Evolutionary conservation across 73 alveolate species (phyloP), one percentile per base, ranked within the genome.

Genomic region (Symbiodinium pilosum): DNA sequence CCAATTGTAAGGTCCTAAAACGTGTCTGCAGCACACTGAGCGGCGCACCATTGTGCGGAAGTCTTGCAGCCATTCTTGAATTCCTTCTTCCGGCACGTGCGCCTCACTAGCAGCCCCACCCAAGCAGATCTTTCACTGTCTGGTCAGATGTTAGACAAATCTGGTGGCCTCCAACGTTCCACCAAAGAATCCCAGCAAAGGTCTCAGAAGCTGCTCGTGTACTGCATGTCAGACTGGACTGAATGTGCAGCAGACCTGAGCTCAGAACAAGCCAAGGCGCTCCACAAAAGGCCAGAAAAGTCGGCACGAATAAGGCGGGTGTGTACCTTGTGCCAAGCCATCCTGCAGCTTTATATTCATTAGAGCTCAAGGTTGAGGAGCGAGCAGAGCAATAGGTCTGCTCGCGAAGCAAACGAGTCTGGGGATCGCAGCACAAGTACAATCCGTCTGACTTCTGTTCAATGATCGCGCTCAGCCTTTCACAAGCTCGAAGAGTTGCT

Each of bases 81-180:
- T 87, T 38, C 94, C 94, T 85, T 87, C 94, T 56, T 87, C 94
- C 20, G 94, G 94, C 28, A 87, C 94, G 40, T 87, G 94, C 28
- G 94, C 94, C 94, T 87, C 30, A 71, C 30, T 18, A 64, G 71
- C 71, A 54, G 71, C 71, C 16, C 71, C 71, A 12, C 71, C 2
- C n/a, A 30, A 54, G 24, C 18, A 21, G 26, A 54, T 30, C n/a
- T n/a, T n/a, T 21, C 71, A 2, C 16, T 54, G 71, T 5, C 2
- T 54, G 71, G 26, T 21, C 1, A 54, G 0, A 54, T 12, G 71
- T 6, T 3, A 21, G 30, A 3, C 71, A 54, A 54, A 30, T 54
- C 26, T 73, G 7, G 47, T 16, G 30, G 93, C 94, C 94, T 87
- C 94, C 86, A 87, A 20, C 16, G 94, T 87, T 47, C 94, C 94